Evolutionary conservation across 495 filamentous ascomycete genomes (phyloP).

Genomic region (Xeromyces bisporus): DNA sequence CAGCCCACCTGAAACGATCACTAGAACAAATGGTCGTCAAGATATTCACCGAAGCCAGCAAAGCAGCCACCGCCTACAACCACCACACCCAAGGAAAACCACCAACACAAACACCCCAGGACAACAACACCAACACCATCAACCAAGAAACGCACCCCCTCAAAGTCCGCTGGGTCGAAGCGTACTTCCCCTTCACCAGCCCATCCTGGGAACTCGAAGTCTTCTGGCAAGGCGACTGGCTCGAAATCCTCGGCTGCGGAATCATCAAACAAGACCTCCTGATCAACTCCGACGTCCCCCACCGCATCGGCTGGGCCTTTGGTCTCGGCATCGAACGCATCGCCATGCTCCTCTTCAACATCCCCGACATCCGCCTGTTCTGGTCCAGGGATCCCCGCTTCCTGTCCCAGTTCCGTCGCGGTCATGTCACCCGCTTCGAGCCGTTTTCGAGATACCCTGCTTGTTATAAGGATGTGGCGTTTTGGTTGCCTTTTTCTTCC

Average conservation of each 20-base stretch:
- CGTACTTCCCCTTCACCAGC: constrained; percentile 88
- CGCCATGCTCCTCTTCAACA: constrained; percentile 89
- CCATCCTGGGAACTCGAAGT: constrained; percentile 95
- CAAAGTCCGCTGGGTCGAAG: constrained; percentile 83
- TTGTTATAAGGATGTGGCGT: constrained; percentile 81
- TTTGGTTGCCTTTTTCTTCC: constrained; percentile 55
- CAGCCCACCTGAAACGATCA: constrained; percentile 73
- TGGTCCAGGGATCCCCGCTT: constrained; percentile 81
- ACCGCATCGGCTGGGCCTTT: constrained; percentile 85
- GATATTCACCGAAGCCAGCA: constrained; percentile 65
- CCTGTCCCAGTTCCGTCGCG: constrained; percentile 59
- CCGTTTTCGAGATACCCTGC: constrained; percentile 81
- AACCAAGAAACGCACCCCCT: constrained; percentile 47
- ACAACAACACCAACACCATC: constrained; percentile 21
- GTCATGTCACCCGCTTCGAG: constrained; percentile 49
- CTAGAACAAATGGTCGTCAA: constrained; percentile 78
- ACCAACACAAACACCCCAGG: too few species aligned
- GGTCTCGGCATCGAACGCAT: constrained; percentile 85
- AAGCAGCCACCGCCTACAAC: constrained; percentile 39
- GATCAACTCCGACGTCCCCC: constrained; percentile 55
- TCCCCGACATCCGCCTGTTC: constrained; percentile 94
- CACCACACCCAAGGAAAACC: too few species aligned
- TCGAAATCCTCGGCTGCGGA: constrained; percentile 89
- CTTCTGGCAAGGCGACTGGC: constrained; percentile 86
- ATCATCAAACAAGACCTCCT: constrained; percentile 68